phyloP scores from a whole-genome alignment of 2,329 filamentous ascomycete genomes.

The Ceratocystis albifundus region DNA sequence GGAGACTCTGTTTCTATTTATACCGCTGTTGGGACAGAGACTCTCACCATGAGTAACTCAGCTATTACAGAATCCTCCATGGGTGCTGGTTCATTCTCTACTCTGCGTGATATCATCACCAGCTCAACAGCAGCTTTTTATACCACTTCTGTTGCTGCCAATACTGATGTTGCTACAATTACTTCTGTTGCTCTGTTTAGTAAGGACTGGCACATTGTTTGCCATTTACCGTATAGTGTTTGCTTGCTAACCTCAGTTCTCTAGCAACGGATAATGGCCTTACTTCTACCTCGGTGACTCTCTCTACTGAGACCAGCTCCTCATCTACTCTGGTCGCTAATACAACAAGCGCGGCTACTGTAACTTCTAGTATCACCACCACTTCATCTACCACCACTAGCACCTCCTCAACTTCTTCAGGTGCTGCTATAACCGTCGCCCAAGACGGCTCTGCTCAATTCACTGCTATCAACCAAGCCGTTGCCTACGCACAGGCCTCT shows the following conservation, averaged over 20 bases:
- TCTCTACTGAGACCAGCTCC: not conserved
- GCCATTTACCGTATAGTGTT: not conserved
- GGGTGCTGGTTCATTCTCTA: not conserved
- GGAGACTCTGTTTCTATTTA: not conserved
- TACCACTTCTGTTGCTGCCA: not conserved
- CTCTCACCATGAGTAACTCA: not conserved
- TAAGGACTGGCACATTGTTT: not conserved
- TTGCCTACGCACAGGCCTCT: conserved; percentile 33
- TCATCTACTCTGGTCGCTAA: not conserved
- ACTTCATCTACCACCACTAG: not conserved
- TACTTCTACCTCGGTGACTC: not conserved
- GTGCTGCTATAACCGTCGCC: conserved; percentile 34
- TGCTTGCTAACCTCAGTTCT: not conserved
- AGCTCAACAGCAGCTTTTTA: not conserved
- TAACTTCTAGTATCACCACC: not conserved
- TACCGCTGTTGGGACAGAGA: not conserved
- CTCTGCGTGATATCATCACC: not conserved
- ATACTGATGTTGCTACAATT: not conserved
- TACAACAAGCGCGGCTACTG: not conserved
- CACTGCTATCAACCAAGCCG: conserved; percentile 35
- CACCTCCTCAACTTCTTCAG: conserved; percentile 10
- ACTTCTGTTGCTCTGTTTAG: not conserved
- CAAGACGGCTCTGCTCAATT: conserved; percentile 36
- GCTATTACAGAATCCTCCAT: not conserved
- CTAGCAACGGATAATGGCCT: not conserved